phyloP scores from a whole-genome alignment of 1,284 basidiomycete genomes.

The Trichosporon ovoides region DNA sequence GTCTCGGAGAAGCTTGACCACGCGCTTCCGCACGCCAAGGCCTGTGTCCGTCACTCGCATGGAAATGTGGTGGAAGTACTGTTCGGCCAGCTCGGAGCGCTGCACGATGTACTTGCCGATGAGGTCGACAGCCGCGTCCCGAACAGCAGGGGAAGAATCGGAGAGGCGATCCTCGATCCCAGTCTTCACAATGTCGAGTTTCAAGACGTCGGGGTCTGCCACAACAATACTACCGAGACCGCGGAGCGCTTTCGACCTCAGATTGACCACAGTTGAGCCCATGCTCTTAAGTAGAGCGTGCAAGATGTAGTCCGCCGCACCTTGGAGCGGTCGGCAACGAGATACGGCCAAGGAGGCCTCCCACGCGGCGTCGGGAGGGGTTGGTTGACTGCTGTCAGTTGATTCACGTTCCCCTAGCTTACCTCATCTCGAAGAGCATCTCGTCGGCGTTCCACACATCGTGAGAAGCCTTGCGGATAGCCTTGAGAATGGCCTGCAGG shows the following conservation, averaged over 20 bases:
- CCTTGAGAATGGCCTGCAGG: constrained; percentile 23
- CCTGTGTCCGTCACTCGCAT: constrained; percentile 89
- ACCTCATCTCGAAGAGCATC: constrained; percentile 36
- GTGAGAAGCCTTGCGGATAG: constrained; percentile 22
- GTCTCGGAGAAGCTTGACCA: constrained; percentile 83
- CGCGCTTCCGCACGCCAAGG: constrained; percentile 84
- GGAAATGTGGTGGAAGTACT: constrained; percentile 79
- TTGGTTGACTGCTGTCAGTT: constrained; percentile 30
- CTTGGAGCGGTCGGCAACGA: constrained; percentile 64
- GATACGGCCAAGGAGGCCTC: constrained; percentile 63
- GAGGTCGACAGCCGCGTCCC: constrained; percentile 90
- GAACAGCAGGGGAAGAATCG: constrained; percentile 85
- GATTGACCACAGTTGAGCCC: constrained; percentile 73
- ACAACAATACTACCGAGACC: constrained; percentile 79
- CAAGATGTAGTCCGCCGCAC: constrained; percentile 73
- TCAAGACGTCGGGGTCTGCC: constrained; percentile 75
- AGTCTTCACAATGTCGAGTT: constrained; percentile 65
- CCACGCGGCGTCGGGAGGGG: constrained; percentile 25
- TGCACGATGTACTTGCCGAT: constrained; percentile 92
- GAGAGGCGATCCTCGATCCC: constrained; percentile 83
- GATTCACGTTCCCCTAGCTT: constrained; percentile 6
- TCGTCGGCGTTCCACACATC: constrained; percentile 35
- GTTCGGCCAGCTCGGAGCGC: constrained; percentile 70
- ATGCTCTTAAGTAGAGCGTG: constrained; percentile 66
- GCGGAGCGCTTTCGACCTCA: constrained; percentile 82